Percentiles rank a stretch among this genome's conserved stretches.
These are phyloP conservation scores for Umbelopsis sp. DNA, from an alignment of 192 early-diverging fungal genomes.

Conservation along the genomic window DNA sequence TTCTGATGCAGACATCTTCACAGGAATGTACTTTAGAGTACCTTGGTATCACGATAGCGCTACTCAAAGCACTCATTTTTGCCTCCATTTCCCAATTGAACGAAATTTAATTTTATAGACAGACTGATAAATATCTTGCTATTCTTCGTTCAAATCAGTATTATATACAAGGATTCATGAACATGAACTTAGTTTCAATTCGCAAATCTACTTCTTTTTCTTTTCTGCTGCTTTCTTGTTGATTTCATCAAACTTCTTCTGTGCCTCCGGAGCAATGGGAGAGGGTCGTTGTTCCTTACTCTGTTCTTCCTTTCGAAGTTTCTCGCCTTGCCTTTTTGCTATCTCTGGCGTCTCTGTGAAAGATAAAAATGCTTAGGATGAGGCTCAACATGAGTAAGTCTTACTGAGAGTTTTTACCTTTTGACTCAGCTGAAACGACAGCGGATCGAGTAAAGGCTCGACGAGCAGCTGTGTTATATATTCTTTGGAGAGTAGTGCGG, in stretches of 20 bases:
- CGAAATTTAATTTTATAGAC: too few species aligned
- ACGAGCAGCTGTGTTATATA: neutral
- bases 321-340: neutral
- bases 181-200: neutral
- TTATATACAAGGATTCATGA: neutral
- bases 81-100: too few species aligned
- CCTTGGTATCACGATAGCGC: too few species aligned
- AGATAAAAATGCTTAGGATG: neutral
- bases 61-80: too few species aligned
- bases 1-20: too few species aligned
- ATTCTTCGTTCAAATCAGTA: neutral
- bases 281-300: conserved; percentile 3
- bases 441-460: neutral
- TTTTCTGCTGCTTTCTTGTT: neutral
- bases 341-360: neutral
- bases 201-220: neutral
- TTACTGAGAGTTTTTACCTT: neutral
- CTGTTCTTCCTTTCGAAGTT: conserved; percentile 9
- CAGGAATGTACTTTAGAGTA: too few species aligned
- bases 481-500: conserved; percentile 1
- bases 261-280: neutral
- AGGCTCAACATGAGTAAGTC: neutral
- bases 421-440: neutral
- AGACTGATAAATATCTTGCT: too few species aligned
- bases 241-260: conserved; percentile 10